Percentiles rank a stretch among this genome's conserved stretches.
Evolutionary conservation across 2,329 filamentous ascomycete species (phyloP).

Genomic region (Xylariaceae sp.): DNA sequence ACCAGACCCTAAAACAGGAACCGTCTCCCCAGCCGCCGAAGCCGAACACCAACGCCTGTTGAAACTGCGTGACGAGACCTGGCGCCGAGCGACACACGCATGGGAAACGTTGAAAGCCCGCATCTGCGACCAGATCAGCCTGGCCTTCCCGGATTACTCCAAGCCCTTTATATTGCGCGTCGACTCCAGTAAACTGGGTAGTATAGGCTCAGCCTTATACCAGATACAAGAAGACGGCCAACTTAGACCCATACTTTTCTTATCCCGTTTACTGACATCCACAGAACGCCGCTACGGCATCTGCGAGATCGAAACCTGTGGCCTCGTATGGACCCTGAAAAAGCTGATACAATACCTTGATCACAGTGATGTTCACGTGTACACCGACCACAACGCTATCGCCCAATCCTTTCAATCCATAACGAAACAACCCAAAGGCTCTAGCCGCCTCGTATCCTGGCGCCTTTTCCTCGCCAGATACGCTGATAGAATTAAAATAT

Average conservation of each 20-base stretch:
- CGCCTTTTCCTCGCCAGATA: not conserved
- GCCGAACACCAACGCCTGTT: too few relatives aligned
- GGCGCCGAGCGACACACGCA: not conserved
- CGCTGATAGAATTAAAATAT: not conserved
- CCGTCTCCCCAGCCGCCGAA: too few relatives aligned
- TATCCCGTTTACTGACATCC: not conserved
- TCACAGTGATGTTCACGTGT: not conserved
- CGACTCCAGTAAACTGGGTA: not conserved
- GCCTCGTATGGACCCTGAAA: not conserved
- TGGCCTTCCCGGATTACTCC: not conserved
- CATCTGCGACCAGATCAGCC: not conserved
- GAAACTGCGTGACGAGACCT: not conserved
- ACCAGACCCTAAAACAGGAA: not conserved
- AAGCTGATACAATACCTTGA: not conserved
- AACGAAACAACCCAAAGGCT: not conserved
- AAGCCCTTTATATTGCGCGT: not conserved
- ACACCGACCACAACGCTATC: not conserved
- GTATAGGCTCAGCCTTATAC: not conserved
- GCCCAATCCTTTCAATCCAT: not conserved
- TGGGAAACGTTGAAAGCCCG: not conserved
- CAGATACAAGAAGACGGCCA: not conserved
- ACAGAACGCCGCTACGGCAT: not conserved
- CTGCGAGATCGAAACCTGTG: not conserved
- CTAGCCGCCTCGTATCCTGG: not conserved
- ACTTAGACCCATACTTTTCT: not conserved